Base-by-base conservation (phyloP, 2,329 filamentous ascomycete genomes). In the Orbilia ellipsospora region DNA sequence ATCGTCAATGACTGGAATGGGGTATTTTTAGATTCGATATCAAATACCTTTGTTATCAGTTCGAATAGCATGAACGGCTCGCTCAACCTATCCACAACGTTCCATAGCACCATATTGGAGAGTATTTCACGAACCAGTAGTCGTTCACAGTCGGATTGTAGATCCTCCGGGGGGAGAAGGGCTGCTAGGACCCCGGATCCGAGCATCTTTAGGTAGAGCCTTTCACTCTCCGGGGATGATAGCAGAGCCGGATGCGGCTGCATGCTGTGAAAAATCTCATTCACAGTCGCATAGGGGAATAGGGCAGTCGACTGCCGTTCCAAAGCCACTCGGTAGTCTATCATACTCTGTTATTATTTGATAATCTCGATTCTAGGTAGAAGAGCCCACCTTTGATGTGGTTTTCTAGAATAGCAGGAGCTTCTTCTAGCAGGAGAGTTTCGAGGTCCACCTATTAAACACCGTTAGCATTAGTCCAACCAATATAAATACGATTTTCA, bases 1-100 rank as follows among this genome's bases (percentile, higher is more conserved):
- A 51, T 28, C 40, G 16, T 64, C 13, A 57, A 44, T 42, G 7
- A 6, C 13, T 10, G n/a, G 16, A 1, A 23, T 52, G 48, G 12
- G n/a, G 8, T 23, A 44, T 45, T 2, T 59, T 59, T 18, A 59
- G 16, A 44, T 28, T 10, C 42, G n/a, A 8, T 2, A 16, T 26
- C 42, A 82, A 65, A 81, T 76, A 90, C 83, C 81, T 94, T 96
- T 78, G 90, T 90, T 76, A 96, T 87, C 70, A 88, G 87, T 81
- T 96, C 93, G 88, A 91, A 97, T 78, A 98, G 83, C 80, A 97
- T 87, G 92, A 92, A 96, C 23, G 92, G 92, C 83, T 98, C 90
- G 78, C 91, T 93, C 48, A 91, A 86, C 81, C 91, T 96, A 80
- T 90, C 91, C 79, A 90, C 89, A 79, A 97, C 87, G 79, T 92